Conservation (phyloP, 1,139 yeast species). For the Yamadazyma spencermartinsiae region DNA sequence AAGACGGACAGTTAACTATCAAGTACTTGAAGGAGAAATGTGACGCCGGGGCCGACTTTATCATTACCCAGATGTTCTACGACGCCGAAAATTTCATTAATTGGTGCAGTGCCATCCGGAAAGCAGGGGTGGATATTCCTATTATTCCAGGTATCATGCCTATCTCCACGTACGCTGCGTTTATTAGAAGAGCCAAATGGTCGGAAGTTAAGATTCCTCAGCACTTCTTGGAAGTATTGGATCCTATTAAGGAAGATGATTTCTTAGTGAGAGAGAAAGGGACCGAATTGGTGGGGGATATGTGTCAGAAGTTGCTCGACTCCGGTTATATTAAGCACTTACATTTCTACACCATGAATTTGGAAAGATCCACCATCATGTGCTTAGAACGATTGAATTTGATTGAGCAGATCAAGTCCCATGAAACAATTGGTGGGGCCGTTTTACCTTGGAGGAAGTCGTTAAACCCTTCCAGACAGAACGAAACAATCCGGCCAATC, state of each 20-base stretch:
- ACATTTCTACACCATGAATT: conserved; percentile 95
- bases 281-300: conserved; percentile 74
- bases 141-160: conserved; percentile 99
- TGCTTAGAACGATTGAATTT: conserved; percentile 73
- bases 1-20: conserved; percentile 56
- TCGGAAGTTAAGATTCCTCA: conserved; percentile 80
- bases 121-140: conserved; percentile 77
- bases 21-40: conserved; percentile 78
- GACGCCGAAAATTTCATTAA: conserved; percentile 80
- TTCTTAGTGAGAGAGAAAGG: conserved; percentile 85
- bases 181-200: conserved; percentile 93
- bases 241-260: conserved; percentile 89
- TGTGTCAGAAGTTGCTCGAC: conserved; percentile 73
- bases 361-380: conserved; percentile 89
- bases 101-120: conserved; percentile 78
- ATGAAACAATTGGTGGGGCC: conserved; percentile 40
- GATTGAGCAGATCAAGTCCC: conserved; percentile 45
- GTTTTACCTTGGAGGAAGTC: conserved; percentile 89
- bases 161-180: conserved; percentile 88
- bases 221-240: conserved; percentile 67
- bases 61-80: conserved; percentile 90
- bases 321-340: conserved; percentile 80
- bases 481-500: conserved; percentile 88
- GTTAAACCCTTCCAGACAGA: conserved; percentile 74
- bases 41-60: conserved; percentile 91